Evolutionary conservation across 352 stramenopile genomes (phyloP), one percentile per base, ranked within the genome.

Genomic region (Globisporangium spiculum): DNA sequence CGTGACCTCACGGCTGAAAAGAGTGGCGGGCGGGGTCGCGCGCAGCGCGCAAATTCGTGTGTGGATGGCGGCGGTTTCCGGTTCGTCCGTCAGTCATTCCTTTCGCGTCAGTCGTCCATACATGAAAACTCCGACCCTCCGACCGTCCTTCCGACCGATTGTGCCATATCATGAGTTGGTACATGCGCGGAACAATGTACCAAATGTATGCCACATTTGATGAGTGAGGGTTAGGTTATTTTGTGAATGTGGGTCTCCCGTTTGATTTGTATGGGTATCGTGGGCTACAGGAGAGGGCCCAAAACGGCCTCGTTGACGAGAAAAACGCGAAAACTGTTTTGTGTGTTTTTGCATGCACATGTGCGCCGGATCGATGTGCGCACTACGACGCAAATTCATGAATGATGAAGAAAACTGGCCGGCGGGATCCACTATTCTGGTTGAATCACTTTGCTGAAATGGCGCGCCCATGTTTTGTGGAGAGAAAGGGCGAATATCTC

Each of bases 361-460:
- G 20, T 4, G 18, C 46, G 12, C 46, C 46, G 46, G 46, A 54
- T 24, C 46, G 46, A 54, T 54, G 46, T 54, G 18, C 46, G 46
- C 46, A 27, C 18, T 20, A 54, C 46, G 46, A 54, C 46, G 46
- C 46, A 54, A 54, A 54, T 54, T 54, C 46, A 54, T 54, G 46
- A 54, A 54, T 54, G 46, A 54, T 2, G 46, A 24, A 24, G 46
- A 24, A 54, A 54, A 54, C 27, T 54, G 46, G 46, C 46, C 46
- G 9, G 5, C 16, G 18, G 46, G 46, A 20, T 54, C 46, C 22
- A 54, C 46, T 54, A 54, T 54, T 54, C 26, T 53, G 46, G 46
- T 53, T 53, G 46, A n/a, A 53, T 53, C 46, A 53, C 46, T 53
- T 53, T 53, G 46, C 46, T 53, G 46, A 53, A 53, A 53, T 53